These are phyloP conservation scores for Colletotrichum phormii DNA, from an alignment of 2,329 filamentous ascomycete species.

Conservation along the genomic window DNA sequence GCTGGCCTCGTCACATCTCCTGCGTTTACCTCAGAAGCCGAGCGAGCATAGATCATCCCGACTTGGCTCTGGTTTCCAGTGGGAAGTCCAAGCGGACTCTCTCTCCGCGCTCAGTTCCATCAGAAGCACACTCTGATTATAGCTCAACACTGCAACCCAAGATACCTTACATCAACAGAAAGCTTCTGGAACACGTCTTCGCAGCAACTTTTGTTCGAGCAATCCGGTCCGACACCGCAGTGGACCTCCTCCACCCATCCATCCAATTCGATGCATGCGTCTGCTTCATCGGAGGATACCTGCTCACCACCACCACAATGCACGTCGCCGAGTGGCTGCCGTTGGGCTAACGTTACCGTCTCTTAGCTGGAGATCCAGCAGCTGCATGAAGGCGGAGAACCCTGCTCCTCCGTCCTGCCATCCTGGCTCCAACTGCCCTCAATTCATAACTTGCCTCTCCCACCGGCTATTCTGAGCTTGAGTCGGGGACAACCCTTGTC, in stretches of 20 bases:
- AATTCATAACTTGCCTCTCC: background rate
- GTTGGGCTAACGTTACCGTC: slow-evolving; percentile 16
- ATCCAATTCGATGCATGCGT: background rate
- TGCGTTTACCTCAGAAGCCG: background rate
- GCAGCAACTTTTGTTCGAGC: background rate
- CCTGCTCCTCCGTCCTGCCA: background rate
- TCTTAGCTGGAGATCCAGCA: slow-evolving; percentile 10
- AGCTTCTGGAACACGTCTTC: slow-evolving; percentile 8
- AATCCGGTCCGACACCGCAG: background rate
- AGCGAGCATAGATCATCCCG: slow-evolving; percentile 7
- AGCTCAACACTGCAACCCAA: background rate
- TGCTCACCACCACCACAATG: slow-evolving; percentile 6
- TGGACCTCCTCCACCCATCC: slow-evolving; percentile 3
- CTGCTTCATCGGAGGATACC: background rate
- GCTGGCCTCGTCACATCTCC: background rate
- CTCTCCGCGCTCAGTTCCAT: background rate
- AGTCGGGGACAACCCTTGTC: slow-evolving; percentile 16
- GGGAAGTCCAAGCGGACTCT: slow-evolving; percentile 10
- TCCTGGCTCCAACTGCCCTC: background rate
- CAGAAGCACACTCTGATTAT: background rate
- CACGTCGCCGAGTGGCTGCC: slow-evolving; percentile 18
- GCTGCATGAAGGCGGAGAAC: slow-evolving; percentile 32
- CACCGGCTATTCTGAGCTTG: background rate
- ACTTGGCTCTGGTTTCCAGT: background rate
- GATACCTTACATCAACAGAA: background rate